These are phyloP conservation scores for Myxozyma monticola DNA, from an alignment of 805 yeast species.

Conservation along the genomic window DNA sequence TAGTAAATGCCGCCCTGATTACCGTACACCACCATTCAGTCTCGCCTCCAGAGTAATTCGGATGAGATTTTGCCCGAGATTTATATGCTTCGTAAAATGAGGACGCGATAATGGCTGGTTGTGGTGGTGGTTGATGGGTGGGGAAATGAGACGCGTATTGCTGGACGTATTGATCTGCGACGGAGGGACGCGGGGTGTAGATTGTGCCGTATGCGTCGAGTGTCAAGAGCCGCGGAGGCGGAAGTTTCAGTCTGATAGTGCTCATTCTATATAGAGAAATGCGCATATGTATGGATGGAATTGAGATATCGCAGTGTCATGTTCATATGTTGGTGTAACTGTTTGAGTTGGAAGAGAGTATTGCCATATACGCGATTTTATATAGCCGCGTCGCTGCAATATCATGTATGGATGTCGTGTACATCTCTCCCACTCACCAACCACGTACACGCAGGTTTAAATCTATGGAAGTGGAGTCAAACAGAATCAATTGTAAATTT, in stretches of 20 bases:
- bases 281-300: too few species aligned
- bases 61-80: conserved; percentile 6
- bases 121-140: background rate
- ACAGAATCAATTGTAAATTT: too few species aligned
- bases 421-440: too few species aligned
- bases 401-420: too few species aligned
- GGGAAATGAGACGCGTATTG: conserved; percentile 9
- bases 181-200: conserved; percentile 21
- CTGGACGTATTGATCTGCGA: conserved; percentile 17
- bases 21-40: conserved; percentile 25
- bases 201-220: conserved; percentile 29
- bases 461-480: too few species aligned
- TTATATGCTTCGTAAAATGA: conserved; percentile 15
- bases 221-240: conserved; percentile 18
- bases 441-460: too few species aligned
- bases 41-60: conserved; percentile 24
- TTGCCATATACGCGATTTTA: too few species aligned
- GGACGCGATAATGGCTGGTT: background rate
- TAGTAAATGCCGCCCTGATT: conserved; percentile 13
- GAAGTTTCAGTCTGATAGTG: conserved; percentile 8
- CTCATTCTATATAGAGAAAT: too few species aligned
- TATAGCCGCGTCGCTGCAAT: too few species aligned
- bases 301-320: too few species aligned
- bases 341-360: too few species aligned
- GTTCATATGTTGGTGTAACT: too few species aligned